Evolutionary conservation across 768 basidiomycete genomes (phyloP).

Genomic region (Fomitopsis pulvina): DNA sequence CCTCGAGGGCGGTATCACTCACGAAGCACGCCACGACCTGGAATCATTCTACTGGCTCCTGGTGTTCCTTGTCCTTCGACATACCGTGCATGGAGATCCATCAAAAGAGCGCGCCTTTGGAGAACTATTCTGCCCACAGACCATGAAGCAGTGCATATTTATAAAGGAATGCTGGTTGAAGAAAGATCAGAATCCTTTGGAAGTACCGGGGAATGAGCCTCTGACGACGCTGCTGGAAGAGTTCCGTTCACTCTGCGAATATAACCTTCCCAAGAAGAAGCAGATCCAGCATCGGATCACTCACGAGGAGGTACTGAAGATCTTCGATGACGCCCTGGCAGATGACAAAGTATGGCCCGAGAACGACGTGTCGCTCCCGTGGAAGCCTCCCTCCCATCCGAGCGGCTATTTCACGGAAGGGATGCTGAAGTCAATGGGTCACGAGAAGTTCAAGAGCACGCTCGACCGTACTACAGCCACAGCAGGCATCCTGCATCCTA

Average conservation of each 20-base stretch:
- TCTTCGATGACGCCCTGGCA: too few species aligned
- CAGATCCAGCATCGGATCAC: not conserved
- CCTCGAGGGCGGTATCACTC: not conserved
- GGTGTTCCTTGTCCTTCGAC: conserved; percentile 7
- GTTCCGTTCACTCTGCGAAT: not conserved
- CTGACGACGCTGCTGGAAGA: not conserved
- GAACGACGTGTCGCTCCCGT: too few species aligned
- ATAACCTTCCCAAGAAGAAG: not conserved
- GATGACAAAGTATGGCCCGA: too few species aligned
- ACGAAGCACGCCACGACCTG: too few species aligned
- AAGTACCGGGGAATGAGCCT: not conserved
- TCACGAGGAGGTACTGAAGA: not conserved
- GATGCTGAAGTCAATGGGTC: too few species aligned
- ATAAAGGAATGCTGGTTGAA: conserved; percentile 1
- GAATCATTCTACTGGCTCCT: conserved; percentile 11
- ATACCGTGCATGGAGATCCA: conserved; percentile 48
- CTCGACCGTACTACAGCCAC: too few species aligned
- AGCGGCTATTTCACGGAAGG: too few species aligned
- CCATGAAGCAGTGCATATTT: not conserved
- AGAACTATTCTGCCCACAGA: conserved; percentile 38
- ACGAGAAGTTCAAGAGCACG: too few species aligned
- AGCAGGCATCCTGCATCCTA: too few species aligned
- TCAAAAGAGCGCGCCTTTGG: conserved; percentile 52
- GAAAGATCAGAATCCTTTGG: not conserved
- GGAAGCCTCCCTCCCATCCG: too few species aligned